Base-by-base conservation (phyloP, 495 filamentous ascomycete genomes). In the Aspergillus haitiensis region DNA sequence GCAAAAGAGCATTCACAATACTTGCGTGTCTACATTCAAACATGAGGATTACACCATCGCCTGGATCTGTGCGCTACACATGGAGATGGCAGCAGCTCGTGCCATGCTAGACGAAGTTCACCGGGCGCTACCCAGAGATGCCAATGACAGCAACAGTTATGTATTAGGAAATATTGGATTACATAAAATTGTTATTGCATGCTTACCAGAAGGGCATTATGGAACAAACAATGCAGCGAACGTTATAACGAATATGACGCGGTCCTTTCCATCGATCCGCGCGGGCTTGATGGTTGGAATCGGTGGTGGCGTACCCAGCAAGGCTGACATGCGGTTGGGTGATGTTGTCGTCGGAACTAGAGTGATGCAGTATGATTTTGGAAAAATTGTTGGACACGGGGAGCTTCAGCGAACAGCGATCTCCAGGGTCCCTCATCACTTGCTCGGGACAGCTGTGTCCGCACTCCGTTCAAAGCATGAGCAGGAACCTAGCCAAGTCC, bases 181-280 rank as follows among this genome's bases (percentile, higher is more conserved):
- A 27, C 77, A 81, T 45, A 80, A 81, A 60, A 58, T 82, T 34
- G 75, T 76, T 15, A 69, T 84, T 52, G 70, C 73, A 6, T 78
- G 72, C 54, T 60, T 82, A 45, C 80, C 80, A 2, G 61, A 59
- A 9, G 60, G 65, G 2, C 32, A 58, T 13, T 66, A 68, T 47
- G 67, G 69, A 42, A 68, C 36, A 27, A 62, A 33, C 18, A 63
- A 64, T n/a, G 67, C 63, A 6, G 64, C 69, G 4, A 63, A 13
- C 7, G 59, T 70, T 0, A 46, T 58, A 11, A 62, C 59, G 3
- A 64, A 69, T 33, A 52, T 73, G 61, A 52, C 27, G 6, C 61
- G 61, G 10, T 64, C 64, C 0, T 73, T 73, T 31, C 52, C 65
- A 2, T 59, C 67, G 21, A 63, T 75, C 15, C 64, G 65, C 10